Percentiles rank a stretch among this genome's conserved stretches.
These are phyloP conservation scores for Mycotypha africana DNA, from an alignment of 371 early-diverging fungal genomes.

Conservation along the genomic window DNA sequence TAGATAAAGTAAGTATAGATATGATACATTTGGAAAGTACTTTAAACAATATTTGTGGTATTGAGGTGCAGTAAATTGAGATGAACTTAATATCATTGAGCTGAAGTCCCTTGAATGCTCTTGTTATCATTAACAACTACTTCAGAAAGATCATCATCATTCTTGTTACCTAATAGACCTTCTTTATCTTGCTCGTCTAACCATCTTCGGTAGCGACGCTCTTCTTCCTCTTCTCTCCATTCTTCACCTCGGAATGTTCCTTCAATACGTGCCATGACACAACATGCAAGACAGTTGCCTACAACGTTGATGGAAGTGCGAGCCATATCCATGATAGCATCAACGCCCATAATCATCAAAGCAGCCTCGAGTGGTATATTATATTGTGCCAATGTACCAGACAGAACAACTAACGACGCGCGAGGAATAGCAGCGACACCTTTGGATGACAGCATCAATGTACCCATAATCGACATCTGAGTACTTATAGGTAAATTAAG, in stretches of 20 bases:
- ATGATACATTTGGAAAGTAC: no score
- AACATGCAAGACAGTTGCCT: conserved; percentile 73
- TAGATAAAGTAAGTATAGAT: no score
- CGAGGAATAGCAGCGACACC: conserved; percentile 81
- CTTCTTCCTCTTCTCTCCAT: conserved; percentile 40
- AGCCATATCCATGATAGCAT: conserved; percentile 79
- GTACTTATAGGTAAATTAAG: conserved; percentile 50
- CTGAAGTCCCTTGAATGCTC: no score
- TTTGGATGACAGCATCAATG: conserved; percentile 72
- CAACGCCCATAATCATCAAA: conserved; percentile 64
- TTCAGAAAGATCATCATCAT: no score
- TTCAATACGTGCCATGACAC: conserved; percentile 71
- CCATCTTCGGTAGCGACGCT: conserved; percentile 26
- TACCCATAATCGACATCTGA: conserved; percentile 69
- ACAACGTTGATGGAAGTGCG: conserved; percentile 69
- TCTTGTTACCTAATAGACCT: no score
- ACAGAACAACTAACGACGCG: conserved; percentile 49
- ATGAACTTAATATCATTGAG: no score
- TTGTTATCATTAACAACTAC: no score
- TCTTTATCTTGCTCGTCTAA: conserved; percentile 8
- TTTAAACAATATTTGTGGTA: no score
- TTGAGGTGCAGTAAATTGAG: no score
- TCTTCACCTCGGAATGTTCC: conserved; percentile 59
- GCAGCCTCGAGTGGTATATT: conserved; percentile 56
- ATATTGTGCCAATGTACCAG: conserved; percentile 28